Base-by-base conservation (phyloP, 768 basidiomycete genomes). In the Butyriboletus loyo region DNA sequence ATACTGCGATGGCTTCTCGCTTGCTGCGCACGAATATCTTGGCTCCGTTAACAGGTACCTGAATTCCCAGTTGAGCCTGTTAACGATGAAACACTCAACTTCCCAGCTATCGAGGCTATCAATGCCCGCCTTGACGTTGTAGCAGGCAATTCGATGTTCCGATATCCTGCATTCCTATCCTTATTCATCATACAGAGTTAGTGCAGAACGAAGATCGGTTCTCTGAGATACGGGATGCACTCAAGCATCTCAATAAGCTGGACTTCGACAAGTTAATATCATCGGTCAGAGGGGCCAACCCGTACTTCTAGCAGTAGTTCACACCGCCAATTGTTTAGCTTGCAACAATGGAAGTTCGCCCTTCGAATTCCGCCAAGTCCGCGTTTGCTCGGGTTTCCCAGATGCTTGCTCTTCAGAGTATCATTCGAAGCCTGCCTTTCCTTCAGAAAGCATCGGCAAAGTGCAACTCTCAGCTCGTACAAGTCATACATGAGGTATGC, bases 191-290 rank as follows among this genome's bases (percentile, higher is more conserved):
- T 57, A 14, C 62, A 89, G 92, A 95, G 56, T 71, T 97, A 1
- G 77, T 93, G 22, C 79, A 87, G 48, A 78, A 78, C 5, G 92
- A 94, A 70, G 87, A 90, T 46, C 76, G 75, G 31, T 92, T 87
- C 61, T 82, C 76, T 4, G 79, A 84, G 30, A 72, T 90, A 40
- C 79, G 84, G 48, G 79, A 83, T 54, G 87, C 85, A 0, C 74
- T 95, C 40, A 86, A 83, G 66, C 68, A 76, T 2, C 69, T 93
- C 48, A 85, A 89, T 65, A 87, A 88, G 63, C 75, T 89, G 66
- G 96, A 98, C 61, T 80, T 96, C 25, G 95, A 98, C 68, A 94
- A 89, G 64, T 72, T 97, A 7, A 87, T 92, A 32, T 83, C 79
- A 42, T 81, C 81, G 25, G 89, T 86, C 61, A 53, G 75, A 57